Evolutionary conservation across 129 eudicot species (phyloP).

Genomic region (Erigeron canadensis): DNA sequence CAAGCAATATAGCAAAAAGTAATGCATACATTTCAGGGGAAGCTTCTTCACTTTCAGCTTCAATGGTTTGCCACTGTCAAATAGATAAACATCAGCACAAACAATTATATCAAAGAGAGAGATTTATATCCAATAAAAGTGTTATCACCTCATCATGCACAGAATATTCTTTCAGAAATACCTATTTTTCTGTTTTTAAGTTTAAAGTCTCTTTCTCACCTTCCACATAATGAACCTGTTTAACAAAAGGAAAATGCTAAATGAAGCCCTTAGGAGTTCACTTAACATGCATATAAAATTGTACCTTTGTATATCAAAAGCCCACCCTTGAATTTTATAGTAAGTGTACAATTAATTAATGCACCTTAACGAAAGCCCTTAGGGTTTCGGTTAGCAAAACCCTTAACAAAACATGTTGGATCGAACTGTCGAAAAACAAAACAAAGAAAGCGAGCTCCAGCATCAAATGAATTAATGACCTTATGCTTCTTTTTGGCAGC

Average conservation of each 20-base stretch:
- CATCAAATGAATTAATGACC: slow-evolving; percentile 36
- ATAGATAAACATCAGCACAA: slow-evolving; percentile 25
- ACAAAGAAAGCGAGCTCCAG: neutral
- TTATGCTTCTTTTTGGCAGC: slow-evolving; percentile 61
- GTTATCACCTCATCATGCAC: slow-evolving; percentile 45
- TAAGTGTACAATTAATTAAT: too few relatives aligned
- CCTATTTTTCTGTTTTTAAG: slow-evolving; percentile 61
- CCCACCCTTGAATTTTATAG: too few relatives aligned
- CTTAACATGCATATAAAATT: too few relatives aligned
- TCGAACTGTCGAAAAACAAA: neutral
- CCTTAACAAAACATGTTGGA: slow-evolving; percentile 44
- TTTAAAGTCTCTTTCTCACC: slow-evolving; percentile 63
- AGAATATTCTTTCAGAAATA: slow-evolving; percentile 36
- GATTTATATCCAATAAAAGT: neutral
- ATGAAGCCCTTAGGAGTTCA: too few relatives aligned
- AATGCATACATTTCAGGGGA: slow-evolving; percentile 67
- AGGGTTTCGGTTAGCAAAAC: neutral
- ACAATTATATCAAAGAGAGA: slow-evolving; percentile 4
- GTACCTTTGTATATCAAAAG: too few relatives aligned
- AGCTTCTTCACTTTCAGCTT: slow-evolving; percentile 47
- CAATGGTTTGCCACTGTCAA: slow-evolving; percentile 49
- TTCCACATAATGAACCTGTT: slow-evolving; percentile 68
- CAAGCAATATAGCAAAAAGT: slow-evolving; percentile 15
- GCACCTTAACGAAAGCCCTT: too few relatives aligned
- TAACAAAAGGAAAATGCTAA: slow-evolving; percentile 27